These are phyloP conservation scores for Pueraria montana DNA, from an alignment of 306 rosid species.

Conservation along the genomic window DNA sequence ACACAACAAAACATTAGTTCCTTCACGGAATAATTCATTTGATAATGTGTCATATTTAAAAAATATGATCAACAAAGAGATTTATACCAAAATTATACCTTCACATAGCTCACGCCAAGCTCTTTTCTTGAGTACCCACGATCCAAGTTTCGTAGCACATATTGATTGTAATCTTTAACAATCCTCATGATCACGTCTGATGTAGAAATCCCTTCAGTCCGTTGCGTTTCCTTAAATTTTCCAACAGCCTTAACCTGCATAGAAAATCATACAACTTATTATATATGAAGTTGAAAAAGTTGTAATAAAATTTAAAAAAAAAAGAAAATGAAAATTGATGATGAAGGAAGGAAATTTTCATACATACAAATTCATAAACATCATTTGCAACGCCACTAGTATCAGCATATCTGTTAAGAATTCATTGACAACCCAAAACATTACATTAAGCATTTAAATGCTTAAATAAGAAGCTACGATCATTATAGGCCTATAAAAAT, in stretches of 20 bases:
- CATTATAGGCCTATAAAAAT: background rate
- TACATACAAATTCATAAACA: background rate
- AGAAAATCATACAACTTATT: background rate
- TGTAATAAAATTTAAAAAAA: too few species aligned
- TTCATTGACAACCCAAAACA: background rate
- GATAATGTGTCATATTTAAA: background rate
- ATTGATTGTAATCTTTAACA: background rate
- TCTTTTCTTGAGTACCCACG: background rate
- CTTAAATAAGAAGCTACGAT: background rate
- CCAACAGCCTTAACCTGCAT: background rate
- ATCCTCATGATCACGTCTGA: background rate
- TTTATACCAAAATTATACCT: background rate
- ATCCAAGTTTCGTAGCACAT: background rate
- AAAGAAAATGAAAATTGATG: too few species aligned
- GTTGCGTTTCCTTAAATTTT: background rate
- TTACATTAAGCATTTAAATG: background rate
- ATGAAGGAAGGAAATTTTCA: background rate
- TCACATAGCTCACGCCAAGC: background rate
- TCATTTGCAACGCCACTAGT: conserved; percentile 2
- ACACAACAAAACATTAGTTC: background rate
- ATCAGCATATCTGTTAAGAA: background rate
- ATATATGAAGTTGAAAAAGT: background rate
- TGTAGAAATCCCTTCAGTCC: background rate
- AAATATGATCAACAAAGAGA: background rate
- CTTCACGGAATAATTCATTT: background rate